Evolutionary conservation across 2,329 filamentous ascomycete genomes (phyloP).

Genomic region (Hypomyces perniciosus): DNA sequence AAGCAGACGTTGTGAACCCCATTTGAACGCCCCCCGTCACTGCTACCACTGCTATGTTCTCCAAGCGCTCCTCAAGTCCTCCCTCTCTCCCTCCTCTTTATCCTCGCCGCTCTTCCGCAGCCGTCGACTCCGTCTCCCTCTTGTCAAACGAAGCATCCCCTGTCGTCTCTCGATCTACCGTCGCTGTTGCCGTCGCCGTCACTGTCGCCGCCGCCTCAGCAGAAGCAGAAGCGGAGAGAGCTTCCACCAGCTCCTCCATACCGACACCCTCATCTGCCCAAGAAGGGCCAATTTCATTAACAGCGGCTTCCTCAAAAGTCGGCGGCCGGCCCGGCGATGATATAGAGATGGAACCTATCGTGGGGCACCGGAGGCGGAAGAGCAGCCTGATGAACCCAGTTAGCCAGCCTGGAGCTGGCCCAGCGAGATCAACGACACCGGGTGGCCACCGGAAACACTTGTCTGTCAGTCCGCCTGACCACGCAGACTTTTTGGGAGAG

Average conservation of each 20-base stretch:
- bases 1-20: constrained; percentile 9
- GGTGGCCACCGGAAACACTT: constrained; percentile 13
- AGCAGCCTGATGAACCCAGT: constrained; percentile 46
- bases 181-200: background rate
- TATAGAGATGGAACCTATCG: constrained; percentile 52
- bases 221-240: background rate
- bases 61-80: constrained; percentile 4
- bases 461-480: constrained; percentile 29
- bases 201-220: background rate
- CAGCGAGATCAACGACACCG: constrained; percentile 12
- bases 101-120: constrained; percentile 7
- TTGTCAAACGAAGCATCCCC: constrained; percentile 2
- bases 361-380: constrained; percentile 49
- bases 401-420: constrained; percentile 21
- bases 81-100: background rate
- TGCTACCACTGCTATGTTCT: constrained; percentile 4
- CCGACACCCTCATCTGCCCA: constrained; percentile 1
- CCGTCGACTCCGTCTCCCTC: constrained; percentile 2
- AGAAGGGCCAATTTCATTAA: background rate
- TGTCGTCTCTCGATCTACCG: constrained; percentile 1
- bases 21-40: constrained; percentile 2
- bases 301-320: constrained; percentile 5
- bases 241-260: constrained; percentile 6
- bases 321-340: constrained; percentile 26
- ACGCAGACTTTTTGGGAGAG: constrained; percentile 44